phyloP scores from a whole-genome alignment of 73 alveolate species.

The Uronychia setigera region DNA sequence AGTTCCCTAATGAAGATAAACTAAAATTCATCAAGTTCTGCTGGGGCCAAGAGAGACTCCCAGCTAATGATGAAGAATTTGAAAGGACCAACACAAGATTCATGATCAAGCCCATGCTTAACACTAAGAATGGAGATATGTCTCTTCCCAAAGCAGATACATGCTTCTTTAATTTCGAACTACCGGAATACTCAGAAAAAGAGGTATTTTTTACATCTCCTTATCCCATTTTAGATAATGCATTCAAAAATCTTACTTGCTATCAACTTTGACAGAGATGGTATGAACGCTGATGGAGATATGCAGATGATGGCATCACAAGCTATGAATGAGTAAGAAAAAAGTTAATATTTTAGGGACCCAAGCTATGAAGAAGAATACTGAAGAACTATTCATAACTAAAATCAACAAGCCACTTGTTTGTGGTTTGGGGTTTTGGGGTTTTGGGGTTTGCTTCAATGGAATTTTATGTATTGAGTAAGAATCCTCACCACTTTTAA shows the following conservation, averaged over 20 bases:
- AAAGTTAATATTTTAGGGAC: too few species aligned
- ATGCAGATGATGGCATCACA: too few species aligned
- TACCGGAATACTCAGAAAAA: constrained; percentile 93
- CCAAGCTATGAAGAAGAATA: too few species aligned
- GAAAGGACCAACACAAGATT: constrained; percentile 91
- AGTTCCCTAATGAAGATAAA: constrained; percentile 89
- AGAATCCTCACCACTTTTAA: constrained; percentile 39
- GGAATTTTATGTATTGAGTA: constrained; percentile 15
- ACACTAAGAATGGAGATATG: constrained; percentile 82
- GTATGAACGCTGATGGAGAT: constrained; percentile 98
- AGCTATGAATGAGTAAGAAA: too few species aligned
- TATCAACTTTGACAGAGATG: constrained; percentile 88
- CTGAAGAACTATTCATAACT: too few species aligned
- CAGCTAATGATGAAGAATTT: constrained; percentile 98
- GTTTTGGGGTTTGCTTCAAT: too few species aligned
- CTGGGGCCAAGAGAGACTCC: constrained; percentile 99
- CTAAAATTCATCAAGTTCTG: constrained; percentile 96
- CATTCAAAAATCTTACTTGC: constrained; percentile 87
- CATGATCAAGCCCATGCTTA: constrained; percentile 91
- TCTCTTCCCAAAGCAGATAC: constrained; percentile 99
- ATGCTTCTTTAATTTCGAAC: constrained; percentile 97
- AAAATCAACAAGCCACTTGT: too few species aligned
- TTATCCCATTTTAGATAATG: too few species aligned
- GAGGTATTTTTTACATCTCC: too few species aligned
- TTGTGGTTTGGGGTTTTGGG: too few species aligned